Evolutionary conservation across 2,329 filamentous ascomycete species (phyloP).

Genomic region (Pseudocercospora musae): DNA sequence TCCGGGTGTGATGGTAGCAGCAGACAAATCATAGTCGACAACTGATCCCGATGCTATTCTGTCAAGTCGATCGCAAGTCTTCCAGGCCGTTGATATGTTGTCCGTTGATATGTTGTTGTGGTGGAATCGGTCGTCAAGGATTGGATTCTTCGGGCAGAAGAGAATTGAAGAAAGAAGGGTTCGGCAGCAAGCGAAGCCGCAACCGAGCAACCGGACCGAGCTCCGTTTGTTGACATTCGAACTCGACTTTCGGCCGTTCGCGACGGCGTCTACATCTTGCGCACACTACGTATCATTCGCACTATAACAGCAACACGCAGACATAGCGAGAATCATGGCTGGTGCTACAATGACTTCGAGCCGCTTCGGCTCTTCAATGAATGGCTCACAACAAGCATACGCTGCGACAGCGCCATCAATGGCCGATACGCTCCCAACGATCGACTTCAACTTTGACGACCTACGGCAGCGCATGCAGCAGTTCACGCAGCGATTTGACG

Average conservation of each 20-base stretch:
- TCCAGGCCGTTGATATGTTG: background rate
- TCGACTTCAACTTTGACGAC: conserved; percentile 95
- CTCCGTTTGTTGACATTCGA: conserved; percentile 7
- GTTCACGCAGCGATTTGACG: conserved; percentile 86
- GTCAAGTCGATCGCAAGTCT: background rate
- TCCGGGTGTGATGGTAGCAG: conserved; percentile 7
- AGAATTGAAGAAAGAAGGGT: background rate
- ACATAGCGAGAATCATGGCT: conserved; percentile 25
- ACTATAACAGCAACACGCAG: background rate
- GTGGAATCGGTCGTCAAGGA: background rate
- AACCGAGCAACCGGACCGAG: conserved; percentile 5
- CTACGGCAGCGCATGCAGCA: conserved; percentile 91
- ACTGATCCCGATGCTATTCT: background rate
- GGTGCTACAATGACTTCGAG: conserved; percentile 43
- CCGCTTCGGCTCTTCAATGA: conserved; percentile 67
- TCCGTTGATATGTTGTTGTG: too few relatives aligned
- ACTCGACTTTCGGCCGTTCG: background rate
- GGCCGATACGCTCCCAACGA: conserved; percentile 75
- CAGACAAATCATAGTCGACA: conserved; percentile 23
- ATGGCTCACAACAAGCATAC: conserved; percentile 58
- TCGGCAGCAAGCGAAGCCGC: background rate
- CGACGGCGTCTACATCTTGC: background rate
- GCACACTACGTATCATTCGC: background rate
- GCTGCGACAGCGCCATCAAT: conserved; percentile 60
- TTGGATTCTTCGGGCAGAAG: background rate